These are phyloP conservation scores for Musa balbisiana DNA, from an alignment of 202 grass and related monocot genomes.

Conservation along the genomic window DNA sequence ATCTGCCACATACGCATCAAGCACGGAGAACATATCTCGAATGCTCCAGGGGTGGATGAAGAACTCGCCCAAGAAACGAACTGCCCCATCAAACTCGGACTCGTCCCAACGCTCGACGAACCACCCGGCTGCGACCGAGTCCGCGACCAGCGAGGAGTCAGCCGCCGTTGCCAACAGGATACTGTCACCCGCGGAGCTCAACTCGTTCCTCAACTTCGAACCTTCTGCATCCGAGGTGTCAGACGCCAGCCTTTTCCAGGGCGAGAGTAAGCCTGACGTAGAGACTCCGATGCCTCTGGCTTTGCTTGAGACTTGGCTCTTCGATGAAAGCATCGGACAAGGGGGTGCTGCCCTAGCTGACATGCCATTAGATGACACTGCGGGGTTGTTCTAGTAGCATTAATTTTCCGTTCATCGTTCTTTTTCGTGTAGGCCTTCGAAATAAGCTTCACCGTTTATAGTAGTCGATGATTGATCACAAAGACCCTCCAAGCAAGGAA, in stretches of 20 bases:
- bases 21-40: slow-evolving; percentile 67
- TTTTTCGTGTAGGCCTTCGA: too few species aligned
- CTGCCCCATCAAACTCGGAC: slow-evolving; percentile 10
- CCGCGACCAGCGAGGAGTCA: too few species aligned
- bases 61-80: slow-evolving; percentile 7
- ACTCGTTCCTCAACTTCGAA: slow-evolving; percentile 15
- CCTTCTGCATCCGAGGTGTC: slow-evolving; percentile 27
- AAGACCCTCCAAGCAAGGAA: not conserved
- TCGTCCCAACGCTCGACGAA: slow-evolving; percentile 11
- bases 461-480: too few species aligned
- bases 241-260: slow-evolving; percentile 30
- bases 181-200: slow-evolving; percentile 3
- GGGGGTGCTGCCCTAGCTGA: slow-evolving; percentile 33
- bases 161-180: slow-evolving; percentile 16
- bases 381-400: slow-evolving; percentile 42
- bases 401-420: not conserved
- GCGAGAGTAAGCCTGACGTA: not conserved
- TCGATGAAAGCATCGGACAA: slow-evolving; percentile 50
- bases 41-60: slow-evolving; percentile 67
- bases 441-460: too few species aligned
- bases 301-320: slow-evolving; percentile 65
- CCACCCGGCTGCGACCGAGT: too few species aligned
- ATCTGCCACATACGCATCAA: slow-evolving; percentile 54
- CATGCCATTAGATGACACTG: slow-evolving; percentile 44
- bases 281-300: slow-evolving; percentile 29